phyloP scores from a whole-genome alignment of 345 rosid species.

The Aurinia saxatilis region DNA sequence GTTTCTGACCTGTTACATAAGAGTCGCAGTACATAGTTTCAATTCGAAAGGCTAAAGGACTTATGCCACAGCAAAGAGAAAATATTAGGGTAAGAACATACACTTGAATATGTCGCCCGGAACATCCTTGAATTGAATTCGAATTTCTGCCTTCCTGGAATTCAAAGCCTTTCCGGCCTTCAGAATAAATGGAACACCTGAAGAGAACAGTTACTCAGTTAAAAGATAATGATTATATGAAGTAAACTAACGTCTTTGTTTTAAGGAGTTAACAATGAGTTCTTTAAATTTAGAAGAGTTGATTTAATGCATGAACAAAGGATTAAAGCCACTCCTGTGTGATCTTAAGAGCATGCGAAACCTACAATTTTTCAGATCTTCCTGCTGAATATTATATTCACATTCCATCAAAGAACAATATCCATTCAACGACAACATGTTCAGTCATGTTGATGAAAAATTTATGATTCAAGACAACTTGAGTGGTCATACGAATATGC shows the following conservation, averaged over 20 bases:
- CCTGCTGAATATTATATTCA: too few species aligned
- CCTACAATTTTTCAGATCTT: too few species aligned
- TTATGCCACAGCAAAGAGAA: neutral
- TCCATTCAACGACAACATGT: neutral
- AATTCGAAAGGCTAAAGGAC: neutral
- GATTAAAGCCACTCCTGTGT: too few species aligned
- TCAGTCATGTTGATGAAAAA: neutral
- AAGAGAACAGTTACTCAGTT: too few species aligned
- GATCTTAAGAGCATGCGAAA: too few species aligned
- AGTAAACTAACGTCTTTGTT: too few species aligned
- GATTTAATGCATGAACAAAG: too few species aligned
- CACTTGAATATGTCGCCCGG: conserved; percentile 93
- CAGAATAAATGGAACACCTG: conserved; percentile 88
- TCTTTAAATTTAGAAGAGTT: too few species aligned
- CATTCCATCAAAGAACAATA: too few species aligned
- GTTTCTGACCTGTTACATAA: conserved; percentile 52
- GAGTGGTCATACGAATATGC: neutral
- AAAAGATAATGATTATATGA: too few species aligned
- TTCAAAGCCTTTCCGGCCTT: conserved; percentile 94
- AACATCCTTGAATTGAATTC: conserved; percentile 90
- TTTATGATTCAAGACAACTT: neutral
- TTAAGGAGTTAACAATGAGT: too few species aligned
- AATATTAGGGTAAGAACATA: conserved; percentile 16
- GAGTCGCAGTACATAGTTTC: neutral
- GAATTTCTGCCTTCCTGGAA: conserved; percentile 94